Base-by-base conservation (phyloP, 345 rosid species). In the Mallotus nudiflorus region DNA sequence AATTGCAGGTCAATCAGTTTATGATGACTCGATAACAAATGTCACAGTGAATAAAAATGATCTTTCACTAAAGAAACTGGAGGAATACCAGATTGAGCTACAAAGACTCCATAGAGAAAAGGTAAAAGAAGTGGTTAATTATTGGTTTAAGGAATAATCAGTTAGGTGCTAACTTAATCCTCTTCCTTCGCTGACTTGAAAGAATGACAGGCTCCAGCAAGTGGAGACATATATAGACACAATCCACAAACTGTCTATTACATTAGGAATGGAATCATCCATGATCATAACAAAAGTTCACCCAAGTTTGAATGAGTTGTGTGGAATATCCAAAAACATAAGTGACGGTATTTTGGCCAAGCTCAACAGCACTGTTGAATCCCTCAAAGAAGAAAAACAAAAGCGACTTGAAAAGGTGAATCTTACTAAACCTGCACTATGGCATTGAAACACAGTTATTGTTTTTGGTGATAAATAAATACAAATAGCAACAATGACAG, bases 201-300 rank as follows among this genome's bases (percentile, higher is more conserved):
- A 95, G 99, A 88, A 85, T 76, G 89, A 86, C 82, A 88, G 99
- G 77, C 91, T 92, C 48, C 89, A 85, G 77, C 86, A 81, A 77
- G 98, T 95, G 82, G 98, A 90, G 65, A 88, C 81, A 48, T 83
- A 89, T 37, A 89, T 81, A 72, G 85, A 86, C 49, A 76, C 85
- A 44, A 85, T 95, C 71, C 82, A 73, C 65, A 87, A 78, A 62
- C 68, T 92, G 54, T 85, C 94, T 64, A 86, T 96, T 28, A 89
- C 87, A 25, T 67, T 95, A 69, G 99, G 93, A 68, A 88, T 89
- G 91, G 97, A 92, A 79, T 92, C 96, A 67, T 92, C 99, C 49
- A 92, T 88, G 92, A 92, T 89, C 71, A 85, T 95, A 74, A 95
- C 99, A 65, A 95, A 95, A 79, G 92, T 95, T 57, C 98, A 95